Conservation (phyloP, 306 rosid species). For the Benincasa hispida region DNA sequence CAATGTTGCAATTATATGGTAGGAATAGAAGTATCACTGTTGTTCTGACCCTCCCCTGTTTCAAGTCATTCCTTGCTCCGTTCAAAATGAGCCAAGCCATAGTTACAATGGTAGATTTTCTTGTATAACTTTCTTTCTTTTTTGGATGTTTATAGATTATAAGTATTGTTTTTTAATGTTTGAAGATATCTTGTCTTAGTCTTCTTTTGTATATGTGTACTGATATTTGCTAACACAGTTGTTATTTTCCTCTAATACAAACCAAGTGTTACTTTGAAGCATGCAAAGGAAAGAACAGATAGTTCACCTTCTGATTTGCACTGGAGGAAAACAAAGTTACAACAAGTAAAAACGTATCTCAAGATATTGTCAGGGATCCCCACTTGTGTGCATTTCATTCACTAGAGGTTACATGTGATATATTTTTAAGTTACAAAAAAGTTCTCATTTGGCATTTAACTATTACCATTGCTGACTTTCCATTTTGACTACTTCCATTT, state of each 20-base stretch:
- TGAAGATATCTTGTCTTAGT: neutral
- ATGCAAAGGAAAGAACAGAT: constrained; percentile 97
- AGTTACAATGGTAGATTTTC: too few relatives aligned
- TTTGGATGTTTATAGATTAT: too few relatives aligned
- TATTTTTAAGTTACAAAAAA: neutral
- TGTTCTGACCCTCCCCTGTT: constrained; percentile 1
- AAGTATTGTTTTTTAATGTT: neutral
- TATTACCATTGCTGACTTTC: constrained; percentile 11
- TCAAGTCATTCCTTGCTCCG: neutral
- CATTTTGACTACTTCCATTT: constrained; percentile 29
- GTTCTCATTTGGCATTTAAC: constrained; percentile 8
- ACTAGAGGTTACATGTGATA: constrained; percentile 50
- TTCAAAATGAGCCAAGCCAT: too few relatives aligned
- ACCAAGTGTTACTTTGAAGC: constrained; percentile 81
- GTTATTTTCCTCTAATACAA: constrained; percentile 32
- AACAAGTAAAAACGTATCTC: constrained; percentile 50
- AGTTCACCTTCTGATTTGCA: constrained; percentile 93
- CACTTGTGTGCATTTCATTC: constrained; percentile 72
- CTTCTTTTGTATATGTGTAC: neutral
- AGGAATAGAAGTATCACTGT: constrained; percentile 8
- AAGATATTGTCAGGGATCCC: constrained; percentile 69
- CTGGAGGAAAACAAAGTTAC: constrained; percentile 88
- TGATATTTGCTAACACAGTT: too few relatives aligned
- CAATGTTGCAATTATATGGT: constrained; percentile 97
- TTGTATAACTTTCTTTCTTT: too few relatives aligned